These are phyloP conservation scores for Salicornia ramosissima DNA, from an alignment of 148 eudicot species.

Conservation along the genomic window DNA sequence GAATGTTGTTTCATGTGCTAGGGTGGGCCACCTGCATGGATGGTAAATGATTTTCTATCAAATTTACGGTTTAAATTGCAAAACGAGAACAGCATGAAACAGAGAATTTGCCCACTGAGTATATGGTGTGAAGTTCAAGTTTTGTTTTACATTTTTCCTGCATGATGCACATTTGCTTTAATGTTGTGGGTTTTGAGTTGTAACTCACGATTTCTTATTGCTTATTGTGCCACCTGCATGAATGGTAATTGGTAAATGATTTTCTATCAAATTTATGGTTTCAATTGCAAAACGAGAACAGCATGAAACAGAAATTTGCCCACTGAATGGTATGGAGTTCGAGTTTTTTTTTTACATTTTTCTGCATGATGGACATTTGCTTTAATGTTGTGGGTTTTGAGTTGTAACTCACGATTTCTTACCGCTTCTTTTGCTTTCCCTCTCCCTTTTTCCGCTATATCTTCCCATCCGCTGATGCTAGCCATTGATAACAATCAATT, in stretches of 20 bases:
- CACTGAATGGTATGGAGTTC: slow-evolving; percentile 10
- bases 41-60: background rate
- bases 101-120: background rate
- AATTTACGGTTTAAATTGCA: background rate
- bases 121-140: background rate
- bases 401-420: too few relatives aligned
- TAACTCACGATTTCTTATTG: too few relatives aligned
- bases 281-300: background rate
- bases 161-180: slow-evolving; percentile 6
- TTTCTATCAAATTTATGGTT: slow-evolving; percentile 3
- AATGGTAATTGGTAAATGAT: too few relatives aligned
- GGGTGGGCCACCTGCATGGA: background rate
- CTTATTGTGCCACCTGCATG: too few relatives aligned
- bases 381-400: slow-evolving; percentile 15
- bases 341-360: background rate
- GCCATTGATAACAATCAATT: background rate
- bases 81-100: background rate
- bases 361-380: background rate
- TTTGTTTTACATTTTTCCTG: background rate
- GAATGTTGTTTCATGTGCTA: background rate
- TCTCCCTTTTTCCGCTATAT: background rate
- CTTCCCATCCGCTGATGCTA: background rate
- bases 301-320: background rate
- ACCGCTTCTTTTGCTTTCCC: too few relatives aligned
- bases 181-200: slow-evolving; percentile 17